These are phyloP conservation scores for Alternaria arbusti DNA, from an alignment of 2,329 filamentous ascomycete species.

Conservation along the genomic window DNA sequence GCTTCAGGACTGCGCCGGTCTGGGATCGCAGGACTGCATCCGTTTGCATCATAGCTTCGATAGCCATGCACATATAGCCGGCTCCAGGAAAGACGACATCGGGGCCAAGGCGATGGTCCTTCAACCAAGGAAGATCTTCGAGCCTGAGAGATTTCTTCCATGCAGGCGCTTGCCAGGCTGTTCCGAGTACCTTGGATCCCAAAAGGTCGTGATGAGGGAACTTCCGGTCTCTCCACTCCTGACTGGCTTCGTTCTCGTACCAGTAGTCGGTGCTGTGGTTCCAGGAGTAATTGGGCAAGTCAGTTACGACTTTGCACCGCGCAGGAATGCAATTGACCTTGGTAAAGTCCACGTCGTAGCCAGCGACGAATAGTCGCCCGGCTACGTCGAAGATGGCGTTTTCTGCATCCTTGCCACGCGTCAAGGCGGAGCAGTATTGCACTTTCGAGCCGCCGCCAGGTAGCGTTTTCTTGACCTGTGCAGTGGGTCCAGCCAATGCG, in stretches of 20 bases:
- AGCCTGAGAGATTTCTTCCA: conserved; percentile 36
- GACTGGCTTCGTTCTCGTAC: conserved; percentile 11
- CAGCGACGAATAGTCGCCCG: conserved; percentile 48
- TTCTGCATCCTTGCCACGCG: not conserved
- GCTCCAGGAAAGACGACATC: conserved; percentile 29
- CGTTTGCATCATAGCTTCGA: conserved; percentile 2
- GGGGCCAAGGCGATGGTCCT: conserved; percentile 47
- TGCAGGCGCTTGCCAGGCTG: not conserved
- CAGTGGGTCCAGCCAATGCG: conserved; percentile 11
- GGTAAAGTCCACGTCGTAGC: not conserved
- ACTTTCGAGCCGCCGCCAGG: not conserved
- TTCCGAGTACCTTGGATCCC: conserved; percentile 2
- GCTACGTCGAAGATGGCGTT: not conserved
- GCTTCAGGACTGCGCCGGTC: too few relatives aligned
- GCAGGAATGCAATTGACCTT: not conserved
- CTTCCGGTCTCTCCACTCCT: conserved; percentile 18
- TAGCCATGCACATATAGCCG: conserved; percentile 5
- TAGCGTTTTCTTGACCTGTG: conserved; percentile 8
- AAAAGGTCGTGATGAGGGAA: conserved; percentile 26
- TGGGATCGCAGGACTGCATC: too few relatives aligned
- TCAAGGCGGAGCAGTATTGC: not conserved
- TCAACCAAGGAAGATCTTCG: conserved; percentile 52
- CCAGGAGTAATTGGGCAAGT: conserved; percentile 22
- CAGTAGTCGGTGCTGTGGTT: conserved; percentile 11
- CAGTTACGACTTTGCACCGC: not conserved